These are phyloP conservation scores for Asterionellopsis glacialis DNA, from an alignment of 108 stramenopile species.

Conservation along the genomic window DNA sequence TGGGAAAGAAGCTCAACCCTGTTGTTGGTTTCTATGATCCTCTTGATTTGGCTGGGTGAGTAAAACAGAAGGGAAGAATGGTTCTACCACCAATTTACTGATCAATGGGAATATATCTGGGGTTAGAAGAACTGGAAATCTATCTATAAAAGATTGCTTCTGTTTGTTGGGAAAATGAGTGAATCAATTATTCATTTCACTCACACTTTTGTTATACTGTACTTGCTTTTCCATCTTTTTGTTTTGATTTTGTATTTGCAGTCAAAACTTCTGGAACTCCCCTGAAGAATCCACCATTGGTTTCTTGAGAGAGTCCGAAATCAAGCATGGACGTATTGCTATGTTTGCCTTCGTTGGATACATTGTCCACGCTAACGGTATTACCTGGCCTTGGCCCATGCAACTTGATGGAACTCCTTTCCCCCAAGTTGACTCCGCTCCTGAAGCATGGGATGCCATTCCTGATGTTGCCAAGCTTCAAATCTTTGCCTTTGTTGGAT, in stretches of 20 bases:
- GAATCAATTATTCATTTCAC: too few species aligned
- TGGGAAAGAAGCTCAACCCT: slow-evolving; percentile 59
- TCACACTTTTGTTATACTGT: too few species aligned
- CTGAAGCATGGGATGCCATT: slow-evolving; percentile 58
- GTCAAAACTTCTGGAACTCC: slow-evolving; percentile 40
- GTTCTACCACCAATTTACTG: too few species aligned
- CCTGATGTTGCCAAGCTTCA: slow-evolving; percentile 45
- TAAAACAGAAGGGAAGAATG: too few species aligned
- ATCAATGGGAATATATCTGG: too few species aligned
- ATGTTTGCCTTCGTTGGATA: slow-evolving; percentile 58
- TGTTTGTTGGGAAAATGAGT: too few species aligned
- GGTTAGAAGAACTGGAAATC: too few species aligned
- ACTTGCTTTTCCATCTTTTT: too few species aligned
- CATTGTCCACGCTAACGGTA: slow-evolving; percentile 43
- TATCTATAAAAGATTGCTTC: too few species aligned
- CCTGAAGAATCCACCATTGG: slow-evolving; percentile 14
- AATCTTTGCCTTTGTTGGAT: slow-evolving; percentile 40
- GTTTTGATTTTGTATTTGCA: too few species aligned
- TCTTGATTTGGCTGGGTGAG: slow-evolving; percentile 28
- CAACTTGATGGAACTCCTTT: slow-evolving; percentile 58
- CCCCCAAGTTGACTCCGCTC: slow-evolving; percentile 29
- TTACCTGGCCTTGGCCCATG: slow-evolving; percentile 62
- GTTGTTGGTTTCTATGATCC: slow-evolving; percentile 64
- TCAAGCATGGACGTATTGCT: slow-evolving; percentile 48
- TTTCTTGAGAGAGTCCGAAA: slow-evolving; percentile 17